Evolutionary conservation across 768 basidiomycete species (phyloP), one percentile per base, ranked within the genome.

Genomic region (Tephrocybe sp.): DNA sequence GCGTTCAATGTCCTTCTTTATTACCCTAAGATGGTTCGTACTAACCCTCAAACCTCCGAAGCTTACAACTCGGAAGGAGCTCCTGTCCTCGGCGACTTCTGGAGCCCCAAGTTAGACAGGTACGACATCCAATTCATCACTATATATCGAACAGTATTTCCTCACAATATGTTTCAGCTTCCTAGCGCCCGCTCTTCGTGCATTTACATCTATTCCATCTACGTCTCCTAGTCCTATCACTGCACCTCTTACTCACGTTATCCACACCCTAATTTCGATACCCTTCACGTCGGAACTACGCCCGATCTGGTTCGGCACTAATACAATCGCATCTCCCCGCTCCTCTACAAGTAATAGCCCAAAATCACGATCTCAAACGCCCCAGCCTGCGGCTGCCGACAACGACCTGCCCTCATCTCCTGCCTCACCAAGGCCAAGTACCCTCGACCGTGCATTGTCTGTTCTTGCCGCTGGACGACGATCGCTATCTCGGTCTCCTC

Each of bases 261-360:
- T 96, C 35, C 90, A 97, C 62, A 73, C 82, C 9, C 77, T 97
- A 39, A 89, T 95, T 53, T 80, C 77, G 31, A 79, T 95, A 50
- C 94, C 94, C 38, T 73, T 90, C 48, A 68, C 74, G 32, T 66
- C 83, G 11, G 65, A 75, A 41, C 74, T 86, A 47, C 79, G 75
- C 45, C 57, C 72, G 30, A 62, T 78, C 36, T 92, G 91, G 90
- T 81, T 90, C 53, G 81, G 75, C 39, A 62, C 56, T 61, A 66
- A 52, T 47, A 65, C n/a, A 45, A 53, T 54, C 39, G 34, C 65
- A 54, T 63, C 66, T 33, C 73, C 67, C 35, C 67, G 60, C 60
- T 69, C 61, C 49, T 57, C 73, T 36, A 47, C 69, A 22, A 65
- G 61, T 43, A 57, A 63, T 51, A 69, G 68, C 51, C 70, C 77